These are phyloP conservation scores for Brassica nigra DNA, from an alignment of 345 rosid genomes.

Conservation along the genomic window DNA sequence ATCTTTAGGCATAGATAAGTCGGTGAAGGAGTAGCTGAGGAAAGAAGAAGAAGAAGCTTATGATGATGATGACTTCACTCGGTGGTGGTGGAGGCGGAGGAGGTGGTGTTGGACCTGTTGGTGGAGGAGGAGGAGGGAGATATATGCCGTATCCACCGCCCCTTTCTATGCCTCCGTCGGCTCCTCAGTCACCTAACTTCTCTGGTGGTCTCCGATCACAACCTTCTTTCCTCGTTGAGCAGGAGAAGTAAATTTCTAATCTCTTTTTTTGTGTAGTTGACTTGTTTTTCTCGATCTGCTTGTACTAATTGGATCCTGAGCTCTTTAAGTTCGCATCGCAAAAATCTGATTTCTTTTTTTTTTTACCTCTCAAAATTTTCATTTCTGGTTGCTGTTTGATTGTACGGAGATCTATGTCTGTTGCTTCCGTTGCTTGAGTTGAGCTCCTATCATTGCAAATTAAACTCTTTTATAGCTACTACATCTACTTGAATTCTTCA, in stretches of 20 bases:
- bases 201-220: constrained; percentile 71
- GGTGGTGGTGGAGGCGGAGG: constrained; percentile 45
- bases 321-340: not conserved
- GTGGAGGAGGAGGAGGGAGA: constrained; percentile 48
- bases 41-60: constrained; percentile 1
- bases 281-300: constrained; percentile 24
- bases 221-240: constrained; percentile 70
- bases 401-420: constrained; percentile 25
- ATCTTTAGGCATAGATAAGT: not conserved
- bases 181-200: constrained; percentile 88
- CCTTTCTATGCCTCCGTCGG: constrained; percentile 56
- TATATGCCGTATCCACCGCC: constrained; percentile 85
- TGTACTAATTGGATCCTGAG: constrained; percentile 7
- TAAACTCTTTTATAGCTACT: not conserved
- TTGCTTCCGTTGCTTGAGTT: not conserved
- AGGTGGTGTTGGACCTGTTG: constrained; percentile 54
- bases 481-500: constrained; percentile 1
- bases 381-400: constrained; percentile 16
- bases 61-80: constrained; percentile 49
- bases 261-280: constrained; percentile 16
- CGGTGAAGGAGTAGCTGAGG: not conserved
- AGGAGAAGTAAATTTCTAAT: constrained; percentile 71
- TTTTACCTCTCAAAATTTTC: not conserved
- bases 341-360: constrained; percentile 22
- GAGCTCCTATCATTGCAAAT: not conserved